phyloP scores from a whole-genome alignment of 352 stramenopile genomes.

The Pythium rhizo-oryzae region DNA sequence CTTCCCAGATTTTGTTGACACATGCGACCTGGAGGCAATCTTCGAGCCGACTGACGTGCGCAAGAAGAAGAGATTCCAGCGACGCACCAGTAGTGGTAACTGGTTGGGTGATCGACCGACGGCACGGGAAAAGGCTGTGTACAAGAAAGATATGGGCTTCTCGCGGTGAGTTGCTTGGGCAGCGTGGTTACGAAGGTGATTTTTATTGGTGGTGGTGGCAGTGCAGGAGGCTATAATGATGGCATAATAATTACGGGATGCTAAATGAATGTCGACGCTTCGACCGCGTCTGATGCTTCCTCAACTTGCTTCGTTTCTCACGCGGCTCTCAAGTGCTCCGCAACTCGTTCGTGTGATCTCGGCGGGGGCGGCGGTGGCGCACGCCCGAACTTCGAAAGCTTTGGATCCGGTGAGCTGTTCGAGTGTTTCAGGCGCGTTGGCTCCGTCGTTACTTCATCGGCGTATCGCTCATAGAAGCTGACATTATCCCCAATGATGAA shows the following conservation, averaged over 20 bases:
- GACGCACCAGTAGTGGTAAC: slow-evolving; percentile 85
- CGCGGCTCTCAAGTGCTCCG: slow-evolving; percentile 15
- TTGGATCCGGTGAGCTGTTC: slow-evolving; percentile 22
- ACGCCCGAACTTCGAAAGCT: not conserved
- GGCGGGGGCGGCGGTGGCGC: slow-evolving; percentile 21
- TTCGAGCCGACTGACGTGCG: slow-evolving; percentile 70
- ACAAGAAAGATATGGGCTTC: slow-evolving; percentile 87
- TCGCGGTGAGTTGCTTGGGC: slow-evolving; percentile 35
- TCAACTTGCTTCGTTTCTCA: slow-evolving; percentile 15
- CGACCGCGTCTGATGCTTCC: slow-evolving; percentile 25
- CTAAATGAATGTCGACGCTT: slow-evolving; percentile 27
- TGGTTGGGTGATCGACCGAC: slow-evolving; percentile 83
- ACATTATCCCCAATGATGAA: slow-evolving; percentile 39
- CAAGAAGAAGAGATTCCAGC: slow-evolving; percentile 81
- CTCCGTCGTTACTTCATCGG: slow-evolving; percentile 11
- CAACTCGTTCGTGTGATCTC: not conserved
- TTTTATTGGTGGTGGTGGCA: slow-evolving; percentile 35
- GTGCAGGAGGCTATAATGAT: slow-evolving; percentile 19
- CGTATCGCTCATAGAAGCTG: slow-evolving; percentile 36
- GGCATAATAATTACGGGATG: slow-evolving; percentile 34
- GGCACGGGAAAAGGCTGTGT: slow-evolving; percentile 74
- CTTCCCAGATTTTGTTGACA: slow-evolving; percentile 85
- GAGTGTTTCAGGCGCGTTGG: slow-evolving; percentile 14
- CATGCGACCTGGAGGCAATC: slow-evolving; percentile 84
- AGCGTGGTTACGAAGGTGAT: slow-evolving; percentile 14